Base-by-base conservation (phyloP, 1,139 yeast genomes). In the Arxiozyma slooffiae region DNA sequence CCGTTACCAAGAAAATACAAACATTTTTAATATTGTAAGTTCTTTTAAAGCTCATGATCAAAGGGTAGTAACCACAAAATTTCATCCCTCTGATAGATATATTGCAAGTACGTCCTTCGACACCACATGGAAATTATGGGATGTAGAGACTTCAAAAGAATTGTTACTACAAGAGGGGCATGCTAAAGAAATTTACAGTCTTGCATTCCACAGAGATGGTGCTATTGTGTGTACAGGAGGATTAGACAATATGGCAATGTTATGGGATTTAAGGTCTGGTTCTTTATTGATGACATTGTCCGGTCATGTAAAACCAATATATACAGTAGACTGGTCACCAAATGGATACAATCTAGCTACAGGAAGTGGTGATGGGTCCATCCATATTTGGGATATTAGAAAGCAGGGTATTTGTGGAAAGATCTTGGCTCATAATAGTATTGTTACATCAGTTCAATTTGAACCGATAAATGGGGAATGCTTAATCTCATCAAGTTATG, bases 261-360 rank as follows among this genome's bases (percentile, higher is more conserved):
- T 89, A 6, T 92, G 97, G 97, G 98, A 92, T 67, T 64, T 92
- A 48, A 71, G 98, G 50, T 75, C 85, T 0, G 98, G 97, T 1
- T 73, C 80, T 52, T 72, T 81, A 0, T 74, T 87, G 2, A 73
- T 79, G 64, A 69, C 75, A 4, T 66, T 88, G 5, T 73, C 77
- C 47, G 82, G 85, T 1, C 98, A 92, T 64, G 76, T 79, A 6
- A 77, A 81, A 51, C 88, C 89, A 0, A 78, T 92, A 1, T 81
- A 86, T 63, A 71, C 82, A 1, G 64, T 82, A 45, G 90, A 80
- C 56, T 90, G 95, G 84, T 74, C 92, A 1, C 76, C 79, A 1
- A 84, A 85, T 64, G 96, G 96, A 0, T 75, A 76, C 58, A 82
- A 84, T 50, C 61, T 89, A 5, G 90, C 89, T 1, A 81, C 94